These are phyloP conservation scores for Deinandra increscens DNA, from an alignment of 129 eudicot genomes.

Conservation along the genomic window DNA sequence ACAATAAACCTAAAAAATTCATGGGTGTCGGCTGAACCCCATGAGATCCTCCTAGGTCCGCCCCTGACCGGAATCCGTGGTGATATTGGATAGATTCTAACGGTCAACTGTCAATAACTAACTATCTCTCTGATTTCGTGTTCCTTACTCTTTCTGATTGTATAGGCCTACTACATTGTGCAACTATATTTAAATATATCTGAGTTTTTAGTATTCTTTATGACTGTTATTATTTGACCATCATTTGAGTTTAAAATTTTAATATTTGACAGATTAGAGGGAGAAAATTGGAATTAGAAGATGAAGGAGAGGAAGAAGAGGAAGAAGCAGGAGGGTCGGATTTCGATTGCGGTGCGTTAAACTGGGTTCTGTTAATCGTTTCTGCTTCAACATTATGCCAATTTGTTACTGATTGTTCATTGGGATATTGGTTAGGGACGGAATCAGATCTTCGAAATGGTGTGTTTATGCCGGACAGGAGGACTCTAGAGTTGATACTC, in stretches of 20 bases:
- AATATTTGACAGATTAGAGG: constrained; percentile 54
- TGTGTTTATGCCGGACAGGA: constrained; percentile 67
- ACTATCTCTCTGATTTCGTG: constrained; percentile 30
- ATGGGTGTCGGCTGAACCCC: too few relatives aligned
- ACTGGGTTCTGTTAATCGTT: background rate
- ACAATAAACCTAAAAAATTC: too few relatives aligned
- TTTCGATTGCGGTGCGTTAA: constrained; percentile 57
- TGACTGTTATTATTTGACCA: constrained; percentile 4
- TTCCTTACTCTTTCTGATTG: constrained; percentile 18
- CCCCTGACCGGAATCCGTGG: too few relatives aligned
- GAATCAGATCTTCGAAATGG: constrained; percentile 36
- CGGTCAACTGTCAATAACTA: constrained; percentile 67
- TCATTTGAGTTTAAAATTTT: constrained; percentile 9
- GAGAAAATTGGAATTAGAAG: constrained; percentile 26
- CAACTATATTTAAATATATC: background rate
- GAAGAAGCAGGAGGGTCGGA: constrained; percentile 44
- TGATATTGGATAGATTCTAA: constrained; percentile 31
- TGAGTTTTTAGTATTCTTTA: constrained; percentile 12
- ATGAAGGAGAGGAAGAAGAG: constrained; percentile 1
- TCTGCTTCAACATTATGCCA: constrained; percentile 6
- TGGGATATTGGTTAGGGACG: constrained; percentile 42
- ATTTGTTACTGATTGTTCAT: constrained; percentile 16
- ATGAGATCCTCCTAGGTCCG: too few relatives aligned
- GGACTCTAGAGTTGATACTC: constrained; percentile 71
- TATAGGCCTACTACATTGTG: constrained; percentile 13